Evolutionary conservation across 1,284 basidiomycete genomes (phyloP), one percentile per base, ranked within the genome.

Genomic region (Tilletia setariae): DNA sequence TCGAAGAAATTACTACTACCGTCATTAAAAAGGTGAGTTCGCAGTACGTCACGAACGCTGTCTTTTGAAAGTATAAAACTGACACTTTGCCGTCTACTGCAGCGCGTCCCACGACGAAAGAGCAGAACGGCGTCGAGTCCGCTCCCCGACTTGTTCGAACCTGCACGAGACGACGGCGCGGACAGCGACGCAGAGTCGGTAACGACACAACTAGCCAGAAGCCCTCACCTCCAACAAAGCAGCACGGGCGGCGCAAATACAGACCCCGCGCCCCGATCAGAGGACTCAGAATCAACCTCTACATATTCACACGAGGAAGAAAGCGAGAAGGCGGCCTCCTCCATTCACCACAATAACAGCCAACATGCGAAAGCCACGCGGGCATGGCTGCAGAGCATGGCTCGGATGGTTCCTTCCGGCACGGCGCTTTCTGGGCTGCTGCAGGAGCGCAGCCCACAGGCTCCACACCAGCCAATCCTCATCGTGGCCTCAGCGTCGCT

Each of bases 61-160:
- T 23, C 23, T 23, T 15, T 46, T 46, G 44, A 13, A 46, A n/a
- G 44, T 15, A 46, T 13, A n/a, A 49, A 49, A 49, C n/a, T 19
- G n/a, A n/a, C n/a, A n/a, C n/a, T n/a, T 61, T 30, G 15, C 16
- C 30, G 3, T 3, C 53, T 25, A 49, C 21, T 30, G 19, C 56
- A 61, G 56, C 56, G 56, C 56, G 56, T 61, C 3, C 56, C 56
- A 16, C 28, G 56, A 16, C 28, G 56, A 9, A 61, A 61, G 28
- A 30, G 56, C 21, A 3, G 56, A 7, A 61, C 56, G 32, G 25
- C 32, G 15, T 40, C 56, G 15, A 40, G 56, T n/a, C 56, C 56
- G 16, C 32, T 61, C 0, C 25, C 35, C 6, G 56, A 61, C 13
- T 11, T 61, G 2, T 61, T 61, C n/a, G 56, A 61, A 21, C 13